phyloP scores from a whole-genome alignment of 352 stramenopile genomes.

The Globisporangium mamillatum region DNA sequence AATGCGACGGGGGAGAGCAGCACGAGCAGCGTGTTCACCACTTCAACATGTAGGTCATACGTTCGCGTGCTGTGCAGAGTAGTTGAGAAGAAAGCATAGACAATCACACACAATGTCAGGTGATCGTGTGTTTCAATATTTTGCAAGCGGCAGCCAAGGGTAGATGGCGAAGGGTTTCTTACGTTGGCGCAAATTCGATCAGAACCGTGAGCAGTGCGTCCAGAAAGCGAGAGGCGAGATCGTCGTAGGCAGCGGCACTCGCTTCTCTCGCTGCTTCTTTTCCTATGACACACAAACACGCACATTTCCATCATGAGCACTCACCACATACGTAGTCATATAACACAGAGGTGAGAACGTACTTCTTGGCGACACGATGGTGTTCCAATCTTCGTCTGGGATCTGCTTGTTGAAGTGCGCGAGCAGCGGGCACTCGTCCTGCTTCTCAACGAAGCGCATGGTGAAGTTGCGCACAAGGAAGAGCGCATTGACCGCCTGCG shows the following conservation, averaged over 20 bases:
- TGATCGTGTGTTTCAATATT: not conserved
- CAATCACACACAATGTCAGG: not conserved
- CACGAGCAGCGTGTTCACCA: conserved; percentile 69
- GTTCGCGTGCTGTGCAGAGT: conserved; percentile 30
- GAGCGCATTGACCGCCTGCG: conserved; percentile 62
- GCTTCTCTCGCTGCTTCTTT: conserved; percentile 17
- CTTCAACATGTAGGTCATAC: conserved; percentile 75
- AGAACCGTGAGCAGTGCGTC: conserved; percentile 54
- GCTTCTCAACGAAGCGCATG: conserved; percentile 71
- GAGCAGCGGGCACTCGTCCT: conserved; percentile 58
- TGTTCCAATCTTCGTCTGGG: conserved; percentile 25
- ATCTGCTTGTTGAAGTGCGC: conserved; percentile 56
- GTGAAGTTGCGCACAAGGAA: conserved; percentile 73
- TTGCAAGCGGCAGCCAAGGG: not conserved
- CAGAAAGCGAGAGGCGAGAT: conserved; percentile 67
- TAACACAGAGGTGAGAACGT: conserved; percentile 5
- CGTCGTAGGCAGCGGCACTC: conserved; percentile 37
- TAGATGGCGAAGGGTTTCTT: conserved; percentile 14
- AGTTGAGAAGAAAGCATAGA: not conserved
- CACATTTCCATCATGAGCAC: not conserved
- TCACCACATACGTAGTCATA: not conserved
- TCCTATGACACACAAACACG: conserved; percentile 17
- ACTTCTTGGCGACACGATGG: conserved; percentile 30
- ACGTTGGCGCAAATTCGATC: conserved; percentile 64
- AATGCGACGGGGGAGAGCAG: conserved; percentile 67